Evolutionary conservation across 2,329 filamentous ascomycete species (phyloP).

Genomic region (Colletotrichum acutatum): DNA sequence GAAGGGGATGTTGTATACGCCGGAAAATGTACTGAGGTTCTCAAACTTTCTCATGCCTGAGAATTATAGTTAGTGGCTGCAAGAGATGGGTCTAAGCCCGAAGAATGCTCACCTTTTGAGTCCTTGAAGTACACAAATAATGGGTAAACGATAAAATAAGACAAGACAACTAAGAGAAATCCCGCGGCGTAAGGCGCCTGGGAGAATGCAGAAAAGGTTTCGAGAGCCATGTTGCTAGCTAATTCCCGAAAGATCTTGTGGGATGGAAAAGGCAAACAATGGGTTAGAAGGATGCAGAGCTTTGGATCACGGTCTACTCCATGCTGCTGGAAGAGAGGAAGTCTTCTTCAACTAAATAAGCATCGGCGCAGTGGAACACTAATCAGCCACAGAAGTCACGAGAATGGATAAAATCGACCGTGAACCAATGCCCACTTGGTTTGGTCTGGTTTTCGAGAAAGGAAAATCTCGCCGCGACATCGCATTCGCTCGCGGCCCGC

Average conservation of each 20-base stretch:
- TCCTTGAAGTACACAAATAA: conserved; percentile 56
- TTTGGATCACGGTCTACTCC: neutral
- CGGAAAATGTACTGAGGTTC: conserved; percentile 53
- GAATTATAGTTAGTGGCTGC: too few relatives aligned
- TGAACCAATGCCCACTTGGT: neutral
- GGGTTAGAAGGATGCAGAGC: neutral
- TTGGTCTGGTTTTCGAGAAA: neutral
- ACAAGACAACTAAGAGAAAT: conserved; percentile 33
- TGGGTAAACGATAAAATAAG: conserved; percentile 53
- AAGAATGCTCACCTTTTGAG: conserved; percentile 47
- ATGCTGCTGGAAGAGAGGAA: neutral
- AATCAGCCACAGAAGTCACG: conserved; percentile 1
- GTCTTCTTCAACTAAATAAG: conserved; percentile 21
- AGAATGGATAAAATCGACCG: neutral
- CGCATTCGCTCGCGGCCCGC: neutral
- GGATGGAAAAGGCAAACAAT: neutral
- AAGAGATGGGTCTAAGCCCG: neutral
- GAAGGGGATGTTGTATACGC: conserved; percentile 58
- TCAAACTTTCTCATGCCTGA: conserved; percentile 57
- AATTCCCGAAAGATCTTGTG: neutral
- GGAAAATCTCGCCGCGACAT: conserved; percentile 14
- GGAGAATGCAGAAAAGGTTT: neutral
- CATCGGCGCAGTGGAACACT: neutral
- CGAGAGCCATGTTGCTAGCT: conserved; percentile 9
- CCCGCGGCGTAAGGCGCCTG: conserved; percentile 15